Percentiles rank a stretch among this genome's conserved stretches.
Conservation (phyloP, 2,329 filamentous ascomycete genomes). For the Trichoderma lentiforme region DNA sequence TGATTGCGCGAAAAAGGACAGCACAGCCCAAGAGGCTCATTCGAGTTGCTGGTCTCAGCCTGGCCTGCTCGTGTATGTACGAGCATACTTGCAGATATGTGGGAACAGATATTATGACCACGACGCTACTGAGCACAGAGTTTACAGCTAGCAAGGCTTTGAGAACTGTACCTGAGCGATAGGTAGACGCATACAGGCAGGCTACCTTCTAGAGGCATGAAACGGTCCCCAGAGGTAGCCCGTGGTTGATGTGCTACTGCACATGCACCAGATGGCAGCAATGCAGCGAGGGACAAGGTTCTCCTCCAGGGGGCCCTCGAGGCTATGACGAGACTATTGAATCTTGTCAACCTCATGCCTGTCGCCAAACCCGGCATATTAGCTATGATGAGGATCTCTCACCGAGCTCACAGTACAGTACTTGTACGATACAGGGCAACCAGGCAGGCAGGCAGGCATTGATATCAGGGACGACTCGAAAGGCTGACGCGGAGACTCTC, state of each 20-base stretch:
- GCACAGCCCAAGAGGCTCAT: background rate
- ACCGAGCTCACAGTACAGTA: background rate
- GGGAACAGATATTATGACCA: background rate
- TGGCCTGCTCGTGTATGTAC: background rate
- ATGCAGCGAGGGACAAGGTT: background rate
- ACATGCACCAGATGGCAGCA: background rate
- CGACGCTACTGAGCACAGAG: background rate
- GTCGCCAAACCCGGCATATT: background rate
- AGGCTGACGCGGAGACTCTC: background rate
- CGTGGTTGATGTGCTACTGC: background rate
- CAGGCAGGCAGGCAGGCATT: background rate
- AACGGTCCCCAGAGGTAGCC: background rate
- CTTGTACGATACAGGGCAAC: background rate
- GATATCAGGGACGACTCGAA: background rate
- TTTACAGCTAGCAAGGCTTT: background rate
- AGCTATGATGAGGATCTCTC: background rate
- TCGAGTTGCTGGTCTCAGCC: background rate
- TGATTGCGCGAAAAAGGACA: background rate
- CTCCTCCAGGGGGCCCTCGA: background rate
- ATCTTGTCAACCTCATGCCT: background rate
- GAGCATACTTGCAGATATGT: background rate
- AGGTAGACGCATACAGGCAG: background rate
- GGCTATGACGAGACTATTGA: background rate
- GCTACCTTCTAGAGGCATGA: background rate
- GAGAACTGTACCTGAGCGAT: background rate